Base-by-base conservation (phyloP, 2,329 filamentous ascomycete genomes). In the Xylariales sp. region DNA sequence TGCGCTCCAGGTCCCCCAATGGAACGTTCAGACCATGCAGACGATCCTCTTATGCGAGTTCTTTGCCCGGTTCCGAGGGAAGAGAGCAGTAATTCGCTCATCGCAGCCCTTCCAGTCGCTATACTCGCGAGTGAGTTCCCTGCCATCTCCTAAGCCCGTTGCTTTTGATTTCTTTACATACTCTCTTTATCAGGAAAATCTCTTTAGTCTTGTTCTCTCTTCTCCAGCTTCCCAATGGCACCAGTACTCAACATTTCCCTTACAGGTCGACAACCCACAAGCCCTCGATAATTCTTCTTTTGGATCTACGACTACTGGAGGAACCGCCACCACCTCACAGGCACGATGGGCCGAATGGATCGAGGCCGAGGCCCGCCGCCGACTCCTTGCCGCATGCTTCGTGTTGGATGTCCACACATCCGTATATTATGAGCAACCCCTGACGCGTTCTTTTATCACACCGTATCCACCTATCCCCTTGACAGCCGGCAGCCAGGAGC, bases 361-460 rank as follows among this genome's bases (percentile, higher is more conserved):
- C 29, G 59, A 71, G 33, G 56, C 60, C 37, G 78, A 82, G 57
- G 64, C 72, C 6, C 65, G 63, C 41, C 70, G 74, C 42, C 70
- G 78, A 31, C 64, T 81, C 20, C 60, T 78, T n/a, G 64, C 71
- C 24, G 70, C 69, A 11, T 80, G 74, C 58, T 78, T 80, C 56
- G 58, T 78, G 40, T 61, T 77, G 42, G 77, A 81, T 53, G 64
- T 71, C 5, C 76, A 80, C 46, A 68, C 73, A 52, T 69, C 73
- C 46, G 62, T 71, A 46, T 80, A 76, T 50, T 66, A 74, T 39
- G 71, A 80, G 55, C 72, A 74, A 47, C 64, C 62, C 14, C 59
- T 61, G 27, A 57, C 59, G 19, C 54, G 58, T 22, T 63, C 62
- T 31, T 59, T 70, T 49, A 46, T 44, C 43, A 56, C 42, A 51